Base-by-base conservation (phyloP, 176 grass and related monocot species). In the Carex scoparia region DNA sequence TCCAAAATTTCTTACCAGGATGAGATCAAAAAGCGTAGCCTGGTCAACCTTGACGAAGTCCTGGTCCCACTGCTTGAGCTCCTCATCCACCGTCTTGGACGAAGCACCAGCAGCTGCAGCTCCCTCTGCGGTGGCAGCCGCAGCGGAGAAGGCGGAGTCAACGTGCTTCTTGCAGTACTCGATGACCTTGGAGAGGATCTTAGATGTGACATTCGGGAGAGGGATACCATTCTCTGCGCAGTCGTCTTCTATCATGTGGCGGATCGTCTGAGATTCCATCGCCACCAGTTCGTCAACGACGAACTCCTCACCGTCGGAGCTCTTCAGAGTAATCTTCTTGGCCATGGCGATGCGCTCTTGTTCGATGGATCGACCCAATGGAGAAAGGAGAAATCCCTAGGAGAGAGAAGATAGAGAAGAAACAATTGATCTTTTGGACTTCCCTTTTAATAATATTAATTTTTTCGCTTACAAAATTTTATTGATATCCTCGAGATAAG, bases 21-120 rank as follows among this genome's bases (percentile, higher is more conserved):
- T 86, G 30, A 89, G 84, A 69, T 89, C 88, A 64, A 89, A 86
- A 1, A 89, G 69, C 65, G 88, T 89, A 63, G 66, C 88, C 79
- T 86, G 88, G 55, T 89, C 88, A 57, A 89, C 88, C 79, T 89
- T 89, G 12, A 86, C 59, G 68, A 89, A 86, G 42, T 86, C 79
- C 6, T 42, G 30, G n/a, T 88, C 87, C 81, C 81, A 88, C 48
- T 60, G 4, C 87, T 85, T 88, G 33, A 88, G 82, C 30, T 75
- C 81, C 12, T 89, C 69, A 18, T 89, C 79, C 13, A 35, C 59
- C 18, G 38, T 8, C 77, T 78, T 89, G 12, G 13, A 32, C 23
- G 48, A 61, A 5, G 70, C 84, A 3, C 80, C 78, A 7, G 65
- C 18, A 16, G 64, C 51, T 0, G 18, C 37, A 0, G 73, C 75